These are phyloP conservation scores for Calonectria pseudoreteaudii DNA, from an alignment of 2,329 filamentous ascomycete species.

Conservation along the genomic window DNA sequence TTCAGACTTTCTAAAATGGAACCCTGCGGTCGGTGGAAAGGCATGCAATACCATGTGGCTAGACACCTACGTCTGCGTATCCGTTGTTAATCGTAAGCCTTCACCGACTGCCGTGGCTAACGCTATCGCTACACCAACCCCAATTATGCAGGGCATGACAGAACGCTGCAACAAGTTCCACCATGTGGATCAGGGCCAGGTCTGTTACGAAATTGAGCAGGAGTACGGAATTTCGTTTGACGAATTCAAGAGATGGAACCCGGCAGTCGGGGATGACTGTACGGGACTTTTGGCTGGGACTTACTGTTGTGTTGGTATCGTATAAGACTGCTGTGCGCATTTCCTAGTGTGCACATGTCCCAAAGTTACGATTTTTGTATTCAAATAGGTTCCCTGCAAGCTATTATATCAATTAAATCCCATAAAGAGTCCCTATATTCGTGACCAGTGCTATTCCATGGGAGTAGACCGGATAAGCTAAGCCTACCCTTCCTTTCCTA, in stretches of 20 bases:
- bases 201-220: neutral
- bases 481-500: no score
- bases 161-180: neutral
- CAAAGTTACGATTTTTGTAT: no score
- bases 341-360: no score
- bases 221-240: neutral
- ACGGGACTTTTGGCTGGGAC: neutral
- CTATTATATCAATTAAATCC: no score
- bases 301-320: neutral
- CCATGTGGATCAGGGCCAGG: neutral
- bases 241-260: neutral
- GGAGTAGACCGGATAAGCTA: no score
- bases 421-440: no score
- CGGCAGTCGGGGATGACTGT: neutral
- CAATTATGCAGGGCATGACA: neutral
- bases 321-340: neutral
- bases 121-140: neutral
- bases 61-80: neutral
- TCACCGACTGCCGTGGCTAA: neutral
- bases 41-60: neutral
- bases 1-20: neutral
- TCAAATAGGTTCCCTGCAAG: no score
- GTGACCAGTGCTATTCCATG: no score
- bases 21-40: neutral
- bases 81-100: neutral